Percentiles rank a stretch among this genome's conserved stretches.
Evolutionary conservation across 495 filamentous ascomycete genomes (phyloP).

Genomic region (Talaromyces proteolyticus): DNA sequence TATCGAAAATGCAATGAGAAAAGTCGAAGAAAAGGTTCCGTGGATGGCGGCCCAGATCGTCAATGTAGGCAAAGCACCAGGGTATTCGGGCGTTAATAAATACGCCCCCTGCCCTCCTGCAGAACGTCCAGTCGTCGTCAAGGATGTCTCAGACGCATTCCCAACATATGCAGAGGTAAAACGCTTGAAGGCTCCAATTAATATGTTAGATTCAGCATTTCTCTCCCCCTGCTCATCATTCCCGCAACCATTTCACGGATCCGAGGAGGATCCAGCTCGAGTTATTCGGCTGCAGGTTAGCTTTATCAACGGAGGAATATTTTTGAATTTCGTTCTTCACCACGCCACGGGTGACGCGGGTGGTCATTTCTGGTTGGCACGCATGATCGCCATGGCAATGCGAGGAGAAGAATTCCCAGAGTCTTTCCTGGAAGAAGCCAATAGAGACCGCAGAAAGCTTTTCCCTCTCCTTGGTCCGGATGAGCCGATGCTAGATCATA

Average conservation of each 20-base stretch:
- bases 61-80: conserved; percentile 11
- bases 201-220: conserved; percentile 20
- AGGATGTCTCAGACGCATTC: conserved; percentile 13
- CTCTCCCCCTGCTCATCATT: conserved; percentile 20
- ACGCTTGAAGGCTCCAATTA: conserved; percentile 14
- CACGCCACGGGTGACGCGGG: conserved; percentile 37
- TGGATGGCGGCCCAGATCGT: conserved; percentile 27
- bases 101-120: conserved; percentile 8
- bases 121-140: conserved; percentile 14
- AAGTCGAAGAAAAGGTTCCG: conserved; percentile 19
- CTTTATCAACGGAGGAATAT: conserved; percentile 26
- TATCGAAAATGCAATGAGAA: conserved; percentile 18
- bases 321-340: conserved; percentile 25
- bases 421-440: conserved; percentile 13
- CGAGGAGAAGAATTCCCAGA: conserved; percentile 9
- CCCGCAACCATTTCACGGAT: conserved; percentile 13
- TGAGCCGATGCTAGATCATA: conserved; percentile 26
- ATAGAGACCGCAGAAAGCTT: conserved; percentile 19
- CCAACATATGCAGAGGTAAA: conserved; percentile 19
- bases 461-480: conserved; percentile 19
- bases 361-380: conserved; percentile 26
- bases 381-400: conserved; percentile 25
- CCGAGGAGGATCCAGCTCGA: background rate
- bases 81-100: conserved; percentile 22
- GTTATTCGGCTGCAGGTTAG: conserved; percentile 19